Conservation (phyloP, 2,329 filamentous ascomycete genomes). For the Phoma sp. region DNA sequence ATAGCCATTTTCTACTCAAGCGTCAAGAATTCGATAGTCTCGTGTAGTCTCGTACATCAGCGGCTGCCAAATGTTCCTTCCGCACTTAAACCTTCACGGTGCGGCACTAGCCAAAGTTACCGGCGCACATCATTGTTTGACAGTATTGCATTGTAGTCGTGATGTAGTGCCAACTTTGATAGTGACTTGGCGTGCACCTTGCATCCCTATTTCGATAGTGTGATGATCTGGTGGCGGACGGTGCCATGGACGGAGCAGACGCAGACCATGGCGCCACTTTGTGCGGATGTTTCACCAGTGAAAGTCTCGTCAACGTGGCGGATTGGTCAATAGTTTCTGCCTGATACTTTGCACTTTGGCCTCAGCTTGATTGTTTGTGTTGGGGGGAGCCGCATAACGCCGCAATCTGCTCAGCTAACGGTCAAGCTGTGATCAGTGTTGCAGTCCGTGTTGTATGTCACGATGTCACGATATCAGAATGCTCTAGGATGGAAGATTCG, state of each 20-base stretch:
- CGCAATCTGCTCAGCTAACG: neutral
- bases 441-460: neutral
- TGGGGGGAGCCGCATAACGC: neutral
- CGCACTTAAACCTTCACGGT: neutral
- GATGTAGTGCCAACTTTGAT: slow-evolving; percentile 8
- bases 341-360: neutral
- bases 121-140: slow-evolving; percentile 11
- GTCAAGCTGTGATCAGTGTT: neutral
- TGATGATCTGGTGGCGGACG: neutral
- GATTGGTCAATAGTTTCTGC: slow-evolving; percentile 5
- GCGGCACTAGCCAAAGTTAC: slow-evolving; percentile 4
- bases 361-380: slow-evolving; percentile 3
- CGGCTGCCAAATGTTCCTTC: slow-evolving; percentile 10
- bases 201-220: slow-evolving; percentile 8
- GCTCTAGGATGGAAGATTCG: neutral
- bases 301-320: slow-evolving; percentile 8
- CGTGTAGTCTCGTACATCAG: neutral
- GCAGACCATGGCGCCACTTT: slow-evolving; percentile 5
- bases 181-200: neutral
- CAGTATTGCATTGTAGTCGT: slow-evolving; percentile 8
- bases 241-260: neutral
- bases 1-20: neutral
- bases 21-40: slow-evolving; percentile 5
- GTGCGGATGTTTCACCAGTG: slow-evolving; percentile 12
- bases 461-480: neutral